A percentile compares a stretch with the other conserved stretches of the same genome.
Conservation (phyloP, 768 basidiomycete genomes). For the Leccinum barrowsii region DNA sequence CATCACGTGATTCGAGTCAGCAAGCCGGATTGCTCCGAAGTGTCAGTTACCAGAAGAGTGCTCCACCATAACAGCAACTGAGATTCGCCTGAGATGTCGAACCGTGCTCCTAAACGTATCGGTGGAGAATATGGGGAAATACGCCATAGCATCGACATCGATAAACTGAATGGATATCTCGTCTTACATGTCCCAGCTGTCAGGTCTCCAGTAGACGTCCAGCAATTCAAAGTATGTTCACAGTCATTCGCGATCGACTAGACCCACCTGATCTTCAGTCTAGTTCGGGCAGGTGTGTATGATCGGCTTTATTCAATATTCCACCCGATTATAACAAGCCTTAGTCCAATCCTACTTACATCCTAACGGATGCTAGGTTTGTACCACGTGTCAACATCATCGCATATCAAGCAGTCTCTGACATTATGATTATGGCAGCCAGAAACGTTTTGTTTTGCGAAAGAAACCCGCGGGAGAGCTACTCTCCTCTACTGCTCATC, state of each 20-base stretch:
- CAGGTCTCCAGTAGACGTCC: slow-evolving; percentile 64
- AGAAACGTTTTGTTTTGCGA: slow-evolving; percentile 74
- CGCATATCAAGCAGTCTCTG: slow-evolving; percentile 1
- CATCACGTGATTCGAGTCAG: not conserved
- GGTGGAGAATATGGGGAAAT: slow-evolving; percentile 77
- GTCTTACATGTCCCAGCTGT: slow-evolving; percentile 50
- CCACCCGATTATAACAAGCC: not conserved
- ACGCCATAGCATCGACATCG: slow-evolving; percentile 64
- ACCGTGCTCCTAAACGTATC: slow-evolving; percentile 39
- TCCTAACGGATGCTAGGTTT: slow-evolving; percentile 75
- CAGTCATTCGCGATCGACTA: not conserved
- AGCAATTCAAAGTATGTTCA: slow-evolving; percentile 84
- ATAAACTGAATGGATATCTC: slow-evolving; percentile 65
- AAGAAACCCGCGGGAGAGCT: slow-evolving; percentile 90
- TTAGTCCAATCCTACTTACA: slow-evolving; percentile 95
- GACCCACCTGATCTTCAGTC: slow-evolving; percentile 2
- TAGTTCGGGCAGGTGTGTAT: slow-evolving; percentile 82
- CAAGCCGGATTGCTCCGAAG: not conserved
- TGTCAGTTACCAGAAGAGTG: not conserved
- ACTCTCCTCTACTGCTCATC: slow-evolving; percentile 88
- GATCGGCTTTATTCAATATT: not conserved
- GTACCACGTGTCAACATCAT: slow-evolving; percentile 19
- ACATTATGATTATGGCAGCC: slow-evolving; percentile 29
- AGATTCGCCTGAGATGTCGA: slow-evolving; percentile 17
- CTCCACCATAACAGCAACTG: not conserved